Conservation (phyloP, 106 monocot genomes). For the Dendrobium huoshanense region DNA sequence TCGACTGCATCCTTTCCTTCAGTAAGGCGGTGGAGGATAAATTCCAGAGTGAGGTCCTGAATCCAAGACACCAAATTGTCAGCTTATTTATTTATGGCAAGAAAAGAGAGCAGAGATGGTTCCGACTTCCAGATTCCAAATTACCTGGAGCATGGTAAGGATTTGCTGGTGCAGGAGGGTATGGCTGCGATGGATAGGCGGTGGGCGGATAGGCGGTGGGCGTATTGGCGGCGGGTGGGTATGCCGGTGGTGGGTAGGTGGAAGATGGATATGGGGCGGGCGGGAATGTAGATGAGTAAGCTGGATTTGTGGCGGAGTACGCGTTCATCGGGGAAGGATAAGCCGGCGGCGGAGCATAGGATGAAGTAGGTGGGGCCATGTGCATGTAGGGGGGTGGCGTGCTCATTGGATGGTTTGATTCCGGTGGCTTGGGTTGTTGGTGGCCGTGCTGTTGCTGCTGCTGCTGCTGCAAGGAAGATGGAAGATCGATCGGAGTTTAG, state of each 20-base stretch:
- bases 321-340: neutral
- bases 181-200: slow-evolving; percentile 32
- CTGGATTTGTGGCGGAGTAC: slow-evolving; percentile 2
- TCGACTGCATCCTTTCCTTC: slow-evolving; percentile 8
- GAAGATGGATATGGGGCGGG: slow-evolving; percentile 10
- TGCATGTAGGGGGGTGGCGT: neutral
- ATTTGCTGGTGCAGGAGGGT: slow-evolving; percentile 31
- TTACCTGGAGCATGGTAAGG: slow-evolving; percentile 46
- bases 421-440: neutral
- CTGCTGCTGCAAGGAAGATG: neutral
- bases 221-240: slow-evolving; percentile 3
- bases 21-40: slow-evolving; percentile 56
- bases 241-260: slow-evolving; percentile 9
- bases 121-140: neutral
- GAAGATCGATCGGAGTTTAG: neutral
- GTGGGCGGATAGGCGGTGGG: slow-evolving; percentile 13
- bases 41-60: slow-evolving; percentile 38
- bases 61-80: neutral
- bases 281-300: neutral
- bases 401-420: neutral
- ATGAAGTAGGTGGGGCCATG: neutral
- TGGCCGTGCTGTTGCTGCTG: slow-evolving; percentile 1
- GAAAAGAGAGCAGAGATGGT: neutral
- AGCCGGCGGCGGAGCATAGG: slow-evolving; percentile 5
- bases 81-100: neutral